Percentiles rank a stretch among this genome's conserved stretches.
These are phyloP conservation scores for Yarrowia hollandica DNA, from an alignment of 805 yeast species.

Conservation along the genomic window DNA sequence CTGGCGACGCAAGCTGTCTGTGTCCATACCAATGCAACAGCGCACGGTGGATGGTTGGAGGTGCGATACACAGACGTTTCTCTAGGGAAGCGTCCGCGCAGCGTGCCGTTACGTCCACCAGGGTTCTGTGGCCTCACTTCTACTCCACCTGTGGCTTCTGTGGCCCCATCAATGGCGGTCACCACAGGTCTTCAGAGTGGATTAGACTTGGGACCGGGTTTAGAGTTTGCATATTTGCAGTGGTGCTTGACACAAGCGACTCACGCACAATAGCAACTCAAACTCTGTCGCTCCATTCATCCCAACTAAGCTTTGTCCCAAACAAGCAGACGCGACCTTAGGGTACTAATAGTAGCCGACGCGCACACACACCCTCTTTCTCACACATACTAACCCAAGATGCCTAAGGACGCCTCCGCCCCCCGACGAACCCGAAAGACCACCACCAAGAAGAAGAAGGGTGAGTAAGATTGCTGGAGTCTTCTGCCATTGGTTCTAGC, in stretches of 20 bases:
- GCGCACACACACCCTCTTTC: constrained; percentile 18
- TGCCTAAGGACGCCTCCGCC: constrained; percentile 38
- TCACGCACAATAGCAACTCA: constrained; percentile 21
- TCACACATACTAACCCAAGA: constrained; percentile 30
- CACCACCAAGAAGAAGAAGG: constrained; percentile 35
- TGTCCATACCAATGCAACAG: no score
- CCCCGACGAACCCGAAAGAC: constrained; percentile 33
- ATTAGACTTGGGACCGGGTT: constrained; percentile 4
- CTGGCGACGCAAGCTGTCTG: no score
- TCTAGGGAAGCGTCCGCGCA: no score
- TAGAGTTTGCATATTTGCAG: constrained; percentile 25
- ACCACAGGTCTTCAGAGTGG: no score
- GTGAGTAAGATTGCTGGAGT: no score
- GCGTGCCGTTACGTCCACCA: no score
- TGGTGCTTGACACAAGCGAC: constrained; percentile 22
- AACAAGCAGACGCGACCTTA: constrained; percentile 20
- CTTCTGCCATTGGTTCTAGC: no score
- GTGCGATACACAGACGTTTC: no score
- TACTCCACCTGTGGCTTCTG: no score
- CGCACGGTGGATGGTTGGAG: no score
- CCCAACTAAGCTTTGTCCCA: constrained; percentile 19
- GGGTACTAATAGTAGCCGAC: constrained; percentile 20
- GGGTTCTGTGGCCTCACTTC: no score
- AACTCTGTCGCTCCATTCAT: constrained; percentile 22
- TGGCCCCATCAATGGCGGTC: no score